Conservation (phyloP, 768 basidiomycete species). For the Fistulinella prunicolor region DNA sequence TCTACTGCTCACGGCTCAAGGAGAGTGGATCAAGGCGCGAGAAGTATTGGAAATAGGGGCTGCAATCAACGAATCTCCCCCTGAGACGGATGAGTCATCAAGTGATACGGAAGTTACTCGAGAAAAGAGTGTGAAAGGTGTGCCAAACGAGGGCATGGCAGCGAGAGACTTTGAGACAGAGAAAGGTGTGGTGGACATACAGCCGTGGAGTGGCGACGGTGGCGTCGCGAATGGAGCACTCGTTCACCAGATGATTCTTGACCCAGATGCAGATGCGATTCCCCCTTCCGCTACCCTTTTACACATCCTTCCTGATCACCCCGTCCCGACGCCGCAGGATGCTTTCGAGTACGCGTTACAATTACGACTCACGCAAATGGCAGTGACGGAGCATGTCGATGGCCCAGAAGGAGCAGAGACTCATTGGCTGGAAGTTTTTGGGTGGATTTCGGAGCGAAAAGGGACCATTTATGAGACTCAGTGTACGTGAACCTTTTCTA, state of each 20-base stretch:
- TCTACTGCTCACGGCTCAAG: conserved; percentile 70
- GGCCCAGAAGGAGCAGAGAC: conserved; percentile 81
- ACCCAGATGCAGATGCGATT: conserved; percentile 26
- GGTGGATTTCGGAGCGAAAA: conserved; percentile 73
- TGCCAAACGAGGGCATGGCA: not conserved
- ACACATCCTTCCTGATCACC: conserved; percentile 45
- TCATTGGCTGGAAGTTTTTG: conserved; percentile 81
- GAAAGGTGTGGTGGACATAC: not conserved
- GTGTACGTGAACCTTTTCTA: conserved; percentile 14
- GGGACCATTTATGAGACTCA: conserved; percentile 30
- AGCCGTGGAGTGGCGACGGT: not conserved
- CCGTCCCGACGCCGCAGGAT: conserved; percentile 50
- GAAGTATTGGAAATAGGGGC: conserved; percentile 79
- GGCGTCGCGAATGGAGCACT: not conserved
- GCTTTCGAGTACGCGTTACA: conserved; percentile 78
- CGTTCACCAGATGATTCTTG: conserved; percentile 29
- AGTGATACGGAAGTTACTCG: conserved; percentile 22
- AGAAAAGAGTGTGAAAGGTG: conserved; percentile 10
- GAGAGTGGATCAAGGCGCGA: conserved; percentile 75
- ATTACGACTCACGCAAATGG: conserved; percentile 81
- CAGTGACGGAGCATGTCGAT: conserved; percentile 76
- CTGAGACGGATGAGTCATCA: conserved; percentile 33
- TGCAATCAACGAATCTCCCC: conserved; percentile 45
- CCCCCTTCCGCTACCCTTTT: conserved; percentile 46
- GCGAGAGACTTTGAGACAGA: conserved; percentile 14